Evolutionary conservation across 106 monocot species (phyloP), one percentile per base, ranked within the genome.

Genomic region (Narthecium ossifragum): DNA sequence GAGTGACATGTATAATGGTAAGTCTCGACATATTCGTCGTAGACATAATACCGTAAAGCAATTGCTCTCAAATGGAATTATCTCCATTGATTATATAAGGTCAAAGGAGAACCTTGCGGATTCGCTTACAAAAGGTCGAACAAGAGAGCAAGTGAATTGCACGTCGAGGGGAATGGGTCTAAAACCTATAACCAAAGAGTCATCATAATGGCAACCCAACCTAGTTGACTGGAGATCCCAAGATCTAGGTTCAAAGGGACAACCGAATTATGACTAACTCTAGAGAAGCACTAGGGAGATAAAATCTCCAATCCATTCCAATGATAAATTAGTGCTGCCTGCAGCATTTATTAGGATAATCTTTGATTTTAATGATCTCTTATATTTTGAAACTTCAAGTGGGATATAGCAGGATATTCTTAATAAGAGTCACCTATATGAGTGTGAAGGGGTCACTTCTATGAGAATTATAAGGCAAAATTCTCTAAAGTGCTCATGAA

Each of bases 81-180:
- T 51, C 6, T 51, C 51, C 26, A 51, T 51, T 46, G 46, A 46
- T 4, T 51, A 25, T 51, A 24, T 51, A 8, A 51, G 26, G 51
- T 24, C 51, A 13, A 51, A 51, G 26, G 24, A 51, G 2, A 51
- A 24, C 13, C 20, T 51, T 6, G 51, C 24, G 4, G 51, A 51
- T 26, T 4, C 24, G 6, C 13, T 51, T 6, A 51, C 51, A 5
- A 51, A 51, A 51, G 51, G 51, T 5, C 17, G 22, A 26, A 3
- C 24, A 51, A 22, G 25, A 51, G 51, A 51, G 51, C 3, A 51
- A 51, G 4, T 51, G 13, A 5, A 26, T 6, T 25, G 5, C 4
- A 24, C 25, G 17, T 51, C 51, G 24, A 51, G 24, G 51, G 51
- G 51, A 51, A 51, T 51, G 51, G 46, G 46, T 46, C 26, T 51